Base-by-base conservation (phyloP, 208 protist species). In the Leishmania guyanensis region DNA sequence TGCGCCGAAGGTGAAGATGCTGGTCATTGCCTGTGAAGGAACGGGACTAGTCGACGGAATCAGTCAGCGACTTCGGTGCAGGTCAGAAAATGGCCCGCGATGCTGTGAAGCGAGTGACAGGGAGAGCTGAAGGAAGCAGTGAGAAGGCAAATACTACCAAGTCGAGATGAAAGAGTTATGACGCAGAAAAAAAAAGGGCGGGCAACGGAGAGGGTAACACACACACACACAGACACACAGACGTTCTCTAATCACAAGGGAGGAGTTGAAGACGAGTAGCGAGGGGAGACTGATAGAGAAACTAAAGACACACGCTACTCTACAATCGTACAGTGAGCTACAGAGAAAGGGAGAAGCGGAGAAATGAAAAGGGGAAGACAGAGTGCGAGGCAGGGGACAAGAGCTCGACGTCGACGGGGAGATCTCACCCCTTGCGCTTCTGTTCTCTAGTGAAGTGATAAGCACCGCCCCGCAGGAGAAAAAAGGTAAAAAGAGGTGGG, bases 1-100 rank as follows among this genome's bases (percentile, higher is more conserved):
- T 0, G 92, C 87, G 60, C 94, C 94, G 80, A 87, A 89, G 9
- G 94, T 97, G 58, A 97, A 95, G 22, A 92, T 56, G 76, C 91
- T 96, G 3, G 90, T 90, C 94, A 97, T 97, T 4, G 16, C 39
- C 26, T 22, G 14, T 29, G 53, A 17, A 4, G 17, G 3, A 12
- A 22, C 29, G n/a, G 4, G 0, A 62, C 2, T 17, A 46, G 14
- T 14, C 29, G 51, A 26, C 5, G 16, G 8, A 76, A 43, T 1
- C 5, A 56, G 2, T 5, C 17, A 20, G 29, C 29, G 3, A 16
- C 62, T 10, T 3, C 29, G 16, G 29, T 68, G 14, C 29, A 39
- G 62, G 2, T 2, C 0, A 0, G 29, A 39, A 2, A 68, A 14
- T 5, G 1, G 8, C 9, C 3, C 9, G 62, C 29, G 39, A 29